Conservation (phyloP, 176 grass and related monocot species). For the Lolium perenne region DNA sequence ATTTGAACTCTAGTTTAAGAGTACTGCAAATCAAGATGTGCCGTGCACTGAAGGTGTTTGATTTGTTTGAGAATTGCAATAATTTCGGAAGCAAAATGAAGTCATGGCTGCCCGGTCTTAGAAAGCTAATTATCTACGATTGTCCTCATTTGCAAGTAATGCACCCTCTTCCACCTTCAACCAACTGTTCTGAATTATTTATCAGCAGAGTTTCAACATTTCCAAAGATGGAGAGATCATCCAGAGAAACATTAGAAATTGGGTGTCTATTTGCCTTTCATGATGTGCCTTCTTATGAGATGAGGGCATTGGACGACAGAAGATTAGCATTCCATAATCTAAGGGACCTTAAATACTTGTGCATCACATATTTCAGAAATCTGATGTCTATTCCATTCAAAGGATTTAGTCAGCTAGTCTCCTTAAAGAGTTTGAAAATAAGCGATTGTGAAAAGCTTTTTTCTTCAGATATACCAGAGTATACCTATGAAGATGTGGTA, state of each 20-base stretch:
- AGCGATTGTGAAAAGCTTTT: background rate
- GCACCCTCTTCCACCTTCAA: conserved; percentile 31
- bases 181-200: background rate
- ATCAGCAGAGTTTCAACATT: background rate
- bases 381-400: conserved; percentile 4
- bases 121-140: background rate
- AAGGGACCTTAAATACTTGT: background rate
- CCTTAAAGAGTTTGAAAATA: conserved; percentile 2
- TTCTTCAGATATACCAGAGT: background rate
- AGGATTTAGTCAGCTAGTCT: background rate
- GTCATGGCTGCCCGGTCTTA: conserved; percentile 18
- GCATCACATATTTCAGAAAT: background rate
- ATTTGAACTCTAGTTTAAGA: conserved; percentile 28
- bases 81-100: background rate
- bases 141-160: background rate
- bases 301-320: background rate
- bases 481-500: background rate
- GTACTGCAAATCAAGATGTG: background rate
- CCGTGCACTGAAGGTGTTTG: background rate
- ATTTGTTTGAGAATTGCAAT: background rate
- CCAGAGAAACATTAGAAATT: background rate
- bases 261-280: background rate
- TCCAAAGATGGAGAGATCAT: background rate
- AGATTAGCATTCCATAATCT: conserved; percentile 24
- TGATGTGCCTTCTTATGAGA: background rate